These are phyloP conservation scores for Starmera quercuum DNA, from an alignment of 805 yeast genomes.

Conservation along the genomic window DNA sequence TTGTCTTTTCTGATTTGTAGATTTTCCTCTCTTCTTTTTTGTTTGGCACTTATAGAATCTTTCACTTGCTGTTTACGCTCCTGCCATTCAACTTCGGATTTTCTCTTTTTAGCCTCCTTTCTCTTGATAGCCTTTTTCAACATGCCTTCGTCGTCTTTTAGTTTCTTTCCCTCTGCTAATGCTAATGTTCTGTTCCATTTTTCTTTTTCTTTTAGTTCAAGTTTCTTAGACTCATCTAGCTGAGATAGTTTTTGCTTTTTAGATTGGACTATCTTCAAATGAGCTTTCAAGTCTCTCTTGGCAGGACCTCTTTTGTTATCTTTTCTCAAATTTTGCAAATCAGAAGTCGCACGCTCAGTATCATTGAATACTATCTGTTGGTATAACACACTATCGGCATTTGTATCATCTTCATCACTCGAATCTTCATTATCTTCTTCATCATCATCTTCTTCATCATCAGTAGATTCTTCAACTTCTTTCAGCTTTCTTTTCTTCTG, in stretches of 20 bases:
- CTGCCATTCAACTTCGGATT: conserved; percentile 86
- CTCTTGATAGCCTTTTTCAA: conserved; percentile 80
- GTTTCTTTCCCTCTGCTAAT: conserved; percentile 82
- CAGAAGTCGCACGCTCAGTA: conserved; percentile 74
- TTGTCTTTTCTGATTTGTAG: conserved; percentile 77
- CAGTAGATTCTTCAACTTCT: conserved; percentile 27
- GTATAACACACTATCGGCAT: conserved; percentile 46
- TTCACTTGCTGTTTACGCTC: conserved; percentile 80
- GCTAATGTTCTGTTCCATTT: conserved; percentile 81
- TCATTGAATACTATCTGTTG: conserved; percentile 79
- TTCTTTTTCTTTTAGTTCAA: conserved; percentile 56
- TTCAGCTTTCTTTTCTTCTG: conserved; percentile 32
- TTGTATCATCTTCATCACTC: conserved; percentile 23
- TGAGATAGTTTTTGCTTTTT: conserved; percentile 57
- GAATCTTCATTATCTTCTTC: conserved; percentile 28
- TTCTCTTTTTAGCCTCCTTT: conserved; percentile 75
- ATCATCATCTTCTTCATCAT: conserved; percentile 34
- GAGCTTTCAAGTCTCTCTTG: conserved; percentile 76
- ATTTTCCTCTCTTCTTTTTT: conserved; percentile 88
- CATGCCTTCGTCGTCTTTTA: conserved; percentile 84
- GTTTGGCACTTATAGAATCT: conserved; percentile 64
- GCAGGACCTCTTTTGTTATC: conserved; percentile 76
- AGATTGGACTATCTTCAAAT: conserved; percentile 65
- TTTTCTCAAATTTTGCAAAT: conserved; percentile 50
- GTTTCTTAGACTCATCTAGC: conserved; percentile 55